Percentiles rank a stretch among this genome's conserved stretches.
Evolutionary conservation across 805 yeast species (phyloP).

Genomic region (Maudiozyma serrabonitensis): DNA sequence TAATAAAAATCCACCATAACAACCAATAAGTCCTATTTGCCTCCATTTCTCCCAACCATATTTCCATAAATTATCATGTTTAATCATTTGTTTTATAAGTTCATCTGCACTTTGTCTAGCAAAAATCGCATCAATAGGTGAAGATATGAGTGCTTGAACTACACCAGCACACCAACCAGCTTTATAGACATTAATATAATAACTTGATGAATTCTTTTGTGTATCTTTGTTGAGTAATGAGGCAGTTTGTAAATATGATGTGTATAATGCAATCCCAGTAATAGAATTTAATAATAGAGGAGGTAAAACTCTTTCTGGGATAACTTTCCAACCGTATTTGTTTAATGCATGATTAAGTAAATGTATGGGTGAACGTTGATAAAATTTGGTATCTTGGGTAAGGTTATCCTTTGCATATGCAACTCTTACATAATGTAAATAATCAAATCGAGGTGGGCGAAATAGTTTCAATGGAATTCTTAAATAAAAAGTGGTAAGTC

Average conservation of each 20-base stretch:
- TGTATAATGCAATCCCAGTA: constrained; percentile 79
- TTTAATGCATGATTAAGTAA: constrained; percentile 60
- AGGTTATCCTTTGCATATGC: constrained; percentile 12
- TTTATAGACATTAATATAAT: constrained; percentile 44
- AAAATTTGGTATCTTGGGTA: constrained; percentile 16
- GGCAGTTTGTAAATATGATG: constrained; percentile 42
- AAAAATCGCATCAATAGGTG: constrained; percentile 87
- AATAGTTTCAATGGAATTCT: constrained; percentile 79
- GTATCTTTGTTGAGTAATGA: background rate
- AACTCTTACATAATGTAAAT: constrained; percentile 57
- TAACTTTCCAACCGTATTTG: constrained; percentile 75
- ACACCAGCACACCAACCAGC: constrained; percentile 86
- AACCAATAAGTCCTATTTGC: constrained; percentile 72
- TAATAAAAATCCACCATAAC: constrained; percentile 81
- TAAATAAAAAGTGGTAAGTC: constrained; percentile 65
- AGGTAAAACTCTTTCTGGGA: constrained; percentile 73
- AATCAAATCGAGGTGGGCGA: constrained; percentile 85
- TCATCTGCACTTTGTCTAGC: constrained; percentile 74
- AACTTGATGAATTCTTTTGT: background rate
- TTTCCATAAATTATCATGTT: constrained; percentile 63
- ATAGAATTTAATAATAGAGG: constrained; percentile 82
- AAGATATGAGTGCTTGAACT: constrained; percentile 81
- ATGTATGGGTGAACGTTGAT: constrained; percentile 74
- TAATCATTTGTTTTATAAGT: constrained; percentile 44
- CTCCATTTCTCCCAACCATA: constrained; percentile 60